These are phyloP conservation scores for Piper betle DNA, from an alignment of 164 flowering plant species.

Conservation along the genomic window DNA sequence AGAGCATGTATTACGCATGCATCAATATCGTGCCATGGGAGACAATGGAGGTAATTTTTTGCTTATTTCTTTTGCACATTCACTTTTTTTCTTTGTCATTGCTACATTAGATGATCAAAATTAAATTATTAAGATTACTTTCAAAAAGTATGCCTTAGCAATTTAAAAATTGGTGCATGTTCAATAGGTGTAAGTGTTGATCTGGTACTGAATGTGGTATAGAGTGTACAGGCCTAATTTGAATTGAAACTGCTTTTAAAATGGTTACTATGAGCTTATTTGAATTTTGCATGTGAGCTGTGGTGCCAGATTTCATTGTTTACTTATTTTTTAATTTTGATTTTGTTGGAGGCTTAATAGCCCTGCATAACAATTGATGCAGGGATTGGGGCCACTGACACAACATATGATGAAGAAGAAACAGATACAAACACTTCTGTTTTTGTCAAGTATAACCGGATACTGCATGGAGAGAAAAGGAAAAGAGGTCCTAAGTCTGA, in stretches of 20 bases:
- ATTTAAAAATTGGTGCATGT: no score
- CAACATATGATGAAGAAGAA: constrained; percentile 61
- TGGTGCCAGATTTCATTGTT: no score
- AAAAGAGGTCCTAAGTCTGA: constrained; percentile 52
- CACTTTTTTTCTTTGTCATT: background rate
- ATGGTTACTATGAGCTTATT: no score
- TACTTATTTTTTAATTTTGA: no score
- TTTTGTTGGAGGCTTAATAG: background rate
- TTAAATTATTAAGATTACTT: no score
- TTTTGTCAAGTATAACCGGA: constrained; percentile 78
- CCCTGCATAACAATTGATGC: constrained; percentile 6
- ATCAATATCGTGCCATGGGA: constrained; percentile 57
- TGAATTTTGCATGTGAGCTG: no score
- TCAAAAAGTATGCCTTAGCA: no score
- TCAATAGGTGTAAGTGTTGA: no score
- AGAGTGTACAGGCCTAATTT: no score
- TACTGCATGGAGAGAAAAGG: constrained; percentile 76
- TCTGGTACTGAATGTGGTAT: no score
- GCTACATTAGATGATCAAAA: background rate
- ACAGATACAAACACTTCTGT: constrained; percentile 50
- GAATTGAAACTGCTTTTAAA: no score
- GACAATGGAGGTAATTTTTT: constrained; percentile 61
- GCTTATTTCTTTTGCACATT: background rate
- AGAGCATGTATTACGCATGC: constrained; percentile 98
- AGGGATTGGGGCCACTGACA: constrained; percentile 40